Evolutionary conservation across 2,329 filamentous ascomycete genomes (phyloP), one percentile per base, ranked within the genome.

Genomic region (Lachnellula hyalina): DNA sequence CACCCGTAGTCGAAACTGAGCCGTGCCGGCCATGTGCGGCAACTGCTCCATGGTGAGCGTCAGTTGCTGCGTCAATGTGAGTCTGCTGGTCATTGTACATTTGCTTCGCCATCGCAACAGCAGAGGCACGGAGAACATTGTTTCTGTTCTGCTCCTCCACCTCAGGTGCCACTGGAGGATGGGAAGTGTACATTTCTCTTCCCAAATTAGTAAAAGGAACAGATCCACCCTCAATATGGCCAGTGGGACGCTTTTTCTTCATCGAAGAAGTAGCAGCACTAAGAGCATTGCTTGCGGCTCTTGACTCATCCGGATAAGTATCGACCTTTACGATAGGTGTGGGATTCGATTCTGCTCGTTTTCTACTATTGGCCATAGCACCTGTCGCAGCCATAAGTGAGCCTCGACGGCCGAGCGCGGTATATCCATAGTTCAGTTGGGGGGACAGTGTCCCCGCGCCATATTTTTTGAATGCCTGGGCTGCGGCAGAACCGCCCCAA

Each of bases 91-190:
- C 76, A 11, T 77, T 81, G 67, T 91, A 96, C 84, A 96, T 93
- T 63, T 87, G 83, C 71, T 86, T 88, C 6, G 92, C 91, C 90
- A 96, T 96, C 11, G 88, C 89, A 3, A 96, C 76, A 2, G 92
- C 90, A 19, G 90, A 93, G 32, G 90, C 89, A 60, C 86, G 87
- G 2, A 96, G 75, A 4, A 85, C 83, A 61, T 90, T 87, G 45
- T 85, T 81, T 55, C 81, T 83, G 58, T 81, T 84, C 69, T 85
- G 81, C 65, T 96, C 90, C 41, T 94, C 86, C 0, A 84, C 73
- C 65, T 95, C 89, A 2, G 81, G 74, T 25, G 82, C 78, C 3
- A 95, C 82, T 0, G 85, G 86, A 4, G 91, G 90, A 35, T 83
- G 75, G 1, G 88, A 85, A 0, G 87, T 90, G 67, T 87, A 96